Evolutionary conservation across 192 early-diverging fungal species (phyloP), one percentile per base, ranked within the genome.

Genomic region (Obelidium mucronatum): DNA sequence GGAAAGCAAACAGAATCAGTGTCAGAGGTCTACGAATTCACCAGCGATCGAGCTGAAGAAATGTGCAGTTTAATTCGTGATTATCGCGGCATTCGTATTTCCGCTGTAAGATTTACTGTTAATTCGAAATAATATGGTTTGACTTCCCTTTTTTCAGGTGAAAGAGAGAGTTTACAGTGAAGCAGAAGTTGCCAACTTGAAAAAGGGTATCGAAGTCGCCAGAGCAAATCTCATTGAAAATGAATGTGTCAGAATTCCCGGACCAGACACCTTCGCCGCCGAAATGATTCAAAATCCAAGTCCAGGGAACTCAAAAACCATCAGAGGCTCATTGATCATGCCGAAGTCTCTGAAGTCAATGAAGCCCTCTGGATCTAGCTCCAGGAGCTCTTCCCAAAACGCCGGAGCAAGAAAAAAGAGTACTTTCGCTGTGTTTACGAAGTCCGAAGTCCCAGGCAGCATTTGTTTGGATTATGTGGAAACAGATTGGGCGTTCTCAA

Each of bases 1-100:
- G 63, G 53, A 22, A 70, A 48, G 15, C 72, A 58, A 26, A 70
- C 81, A 24, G 71, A 78, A 31, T 62, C 73, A 17, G 63, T 76
- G n/a, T 63, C 74, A 24, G 82, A 86, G 73, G 76, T 83, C 3
- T 86, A 84, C 58, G 75, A 77, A 33, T 86, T 86, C 70, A 37
- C 44, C 31, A 82, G 78, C 17, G 67, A 72, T 2, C 75, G 80
- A 34, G 80, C 76, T n/a, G 85, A 86, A 22, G 85, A 86, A 69
- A 79, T 86, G 51, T 60, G 77, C 31, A n/a, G n/a, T 13, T 54
- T 86, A n/a, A 78, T 84, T 30, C 74, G 83, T 11, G 85, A 86
- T 53, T 86, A 86, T 62, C 67, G 61, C 26, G 83, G 83, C 40
- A 81, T 77, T 5, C 84, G 58, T 74, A 70, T 11, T 24, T 19